Percentiles rank a stretch among this genome's conserved stretches.
Conservation (phyloP, 345 rosid species). For the Erysimum cheiranthoides region DNA sequence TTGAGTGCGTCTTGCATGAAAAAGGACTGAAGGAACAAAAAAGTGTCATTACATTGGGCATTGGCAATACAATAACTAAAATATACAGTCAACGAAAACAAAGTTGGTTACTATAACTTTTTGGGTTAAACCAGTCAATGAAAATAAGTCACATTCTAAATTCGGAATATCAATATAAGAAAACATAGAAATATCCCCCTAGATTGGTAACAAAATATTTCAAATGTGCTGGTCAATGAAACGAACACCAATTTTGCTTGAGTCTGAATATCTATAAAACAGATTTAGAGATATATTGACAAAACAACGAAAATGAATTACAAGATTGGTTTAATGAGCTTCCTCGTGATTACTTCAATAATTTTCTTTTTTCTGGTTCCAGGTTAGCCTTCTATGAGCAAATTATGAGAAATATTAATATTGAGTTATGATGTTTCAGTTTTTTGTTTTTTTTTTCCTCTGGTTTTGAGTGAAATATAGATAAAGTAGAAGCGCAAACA, state of each 20-base stretch:
- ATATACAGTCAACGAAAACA: not conserved
- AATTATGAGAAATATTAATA: not conserved
- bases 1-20: not conserved
- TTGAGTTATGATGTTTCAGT: not conserved
- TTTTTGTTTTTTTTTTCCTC: too few relatives aligned
- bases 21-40: not conserved
- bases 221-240: not conserved
- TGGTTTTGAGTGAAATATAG: constrained; percentile 10
- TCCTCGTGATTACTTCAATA: not conserved
- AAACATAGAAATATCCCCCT: not conserved
- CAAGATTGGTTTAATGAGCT: constrained; percentile 9
- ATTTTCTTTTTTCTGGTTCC: not conserved
- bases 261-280: not conserved
- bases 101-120: too few relatives aligned
- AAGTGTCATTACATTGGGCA: not conserved
- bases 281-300: not conserved
- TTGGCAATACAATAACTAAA: not conserved
- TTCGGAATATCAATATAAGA: not conserved
- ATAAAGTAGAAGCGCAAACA: constrained; percentile 10
- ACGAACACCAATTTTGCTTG: not conserved
- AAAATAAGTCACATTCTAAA: not conserved
- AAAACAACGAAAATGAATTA: not conserved
- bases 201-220: not conserved
- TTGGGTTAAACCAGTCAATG: not conserved
- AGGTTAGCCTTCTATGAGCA: not conserved